Evolutionary conservation across 208 protist genomes (phyloP).

Genomic region (Leishmania aethiopica): DNA sequence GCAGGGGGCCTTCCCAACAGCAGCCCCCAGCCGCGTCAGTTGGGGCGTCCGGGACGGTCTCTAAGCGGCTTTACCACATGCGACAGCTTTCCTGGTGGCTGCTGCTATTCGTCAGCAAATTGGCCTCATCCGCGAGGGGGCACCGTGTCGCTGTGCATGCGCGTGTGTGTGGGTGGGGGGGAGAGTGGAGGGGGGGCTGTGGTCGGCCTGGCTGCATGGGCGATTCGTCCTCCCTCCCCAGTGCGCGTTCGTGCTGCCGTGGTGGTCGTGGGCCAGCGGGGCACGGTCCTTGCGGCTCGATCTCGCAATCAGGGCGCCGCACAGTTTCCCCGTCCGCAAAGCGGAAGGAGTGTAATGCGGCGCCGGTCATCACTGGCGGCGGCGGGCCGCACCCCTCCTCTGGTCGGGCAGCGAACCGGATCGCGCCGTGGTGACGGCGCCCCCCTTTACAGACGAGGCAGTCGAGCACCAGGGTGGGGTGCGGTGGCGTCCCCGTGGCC

Average conservation of each 20-base stretch:
- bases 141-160: no score
- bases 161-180: no score
- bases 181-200: not conserved
- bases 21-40: not conserved
- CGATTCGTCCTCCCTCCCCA: not conserved
- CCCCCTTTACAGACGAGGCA: not conserved
- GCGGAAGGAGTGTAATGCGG: no score
- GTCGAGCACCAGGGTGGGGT: not conserved
- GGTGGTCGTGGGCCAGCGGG: not conserved
- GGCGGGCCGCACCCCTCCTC: no score
- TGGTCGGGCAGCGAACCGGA: no score
- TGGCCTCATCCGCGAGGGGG: not conserved
- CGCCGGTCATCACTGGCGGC: not conserved
- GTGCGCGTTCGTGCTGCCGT: not conserved
- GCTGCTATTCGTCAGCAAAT: not conserved
- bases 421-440: no score
- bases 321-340: not conserved
- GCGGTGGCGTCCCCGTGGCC: not conserved
- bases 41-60: no score
- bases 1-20: no score
- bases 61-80: not conserved
- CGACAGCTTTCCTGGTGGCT: not conserved
- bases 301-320: not conserved
- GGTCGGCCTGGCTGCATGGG: not conserved
- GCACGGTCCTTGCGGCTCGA: not conserved